These are phyloP conservation scores for Monosporascus ibericus DNA, from an alignment of 2,329 filamentous ascomycete genomes.

Conservation along the genomic window DNA sequence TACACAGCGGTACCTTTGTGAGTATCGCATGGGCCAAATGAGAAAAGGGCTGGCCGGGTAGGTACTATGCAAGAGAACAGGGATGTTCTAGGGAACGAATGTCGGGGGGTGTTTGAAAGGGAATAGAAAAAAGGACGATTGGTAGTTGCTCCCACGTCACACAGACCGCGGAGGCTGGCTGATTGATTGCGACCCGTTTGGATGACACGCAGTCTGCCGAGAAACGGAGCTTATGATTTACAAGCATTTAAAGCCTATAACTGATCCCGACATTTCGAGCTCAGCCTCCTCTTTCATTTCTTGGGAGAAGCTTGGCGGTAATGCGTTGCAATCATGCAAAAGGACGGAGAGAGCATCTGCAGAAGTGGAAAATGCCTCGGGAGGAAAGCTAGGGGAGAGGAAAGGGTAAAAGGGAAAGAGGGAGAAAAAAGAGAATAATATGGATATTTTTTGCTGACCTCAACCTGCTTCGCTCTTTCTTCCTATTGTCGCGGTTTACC, in stretches of 20 bases:
- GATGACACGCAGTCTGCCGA: background rate
- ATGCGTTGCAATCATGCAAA: background rate
- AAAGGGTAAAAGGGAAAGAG: slow-evolving; percentile 2
- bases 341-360: too few relatives aligned
- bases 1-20: background rate
- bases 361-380: too few relatives aligned
- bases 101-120: slow-evolving; percentile 1
- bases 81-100: background rate
- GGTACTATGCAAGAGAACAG: slow-evolving; percentile 5
- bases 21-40: background rate
- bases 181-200: background rate
- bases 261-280: background rate
- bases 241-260: background rate
- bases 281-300: background rate
- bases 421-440: slow-evolving; percentile 4
- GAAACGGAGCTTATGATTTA: background rate
- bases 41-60: background rate
- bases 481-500: background rate
- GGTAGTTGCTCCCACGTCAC: background rate
- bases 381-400: background rate
- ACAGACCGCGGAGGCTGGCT: background rate
- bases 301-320: background rate
- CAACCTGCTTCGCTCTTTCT: background rate
- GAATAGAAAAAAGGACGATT: background rate
- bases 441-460: background rate